Evolutionary conservation across 176 grass and related monocot genomes (phyloP).

Genomic region (Eleusine coracana): DNA sequence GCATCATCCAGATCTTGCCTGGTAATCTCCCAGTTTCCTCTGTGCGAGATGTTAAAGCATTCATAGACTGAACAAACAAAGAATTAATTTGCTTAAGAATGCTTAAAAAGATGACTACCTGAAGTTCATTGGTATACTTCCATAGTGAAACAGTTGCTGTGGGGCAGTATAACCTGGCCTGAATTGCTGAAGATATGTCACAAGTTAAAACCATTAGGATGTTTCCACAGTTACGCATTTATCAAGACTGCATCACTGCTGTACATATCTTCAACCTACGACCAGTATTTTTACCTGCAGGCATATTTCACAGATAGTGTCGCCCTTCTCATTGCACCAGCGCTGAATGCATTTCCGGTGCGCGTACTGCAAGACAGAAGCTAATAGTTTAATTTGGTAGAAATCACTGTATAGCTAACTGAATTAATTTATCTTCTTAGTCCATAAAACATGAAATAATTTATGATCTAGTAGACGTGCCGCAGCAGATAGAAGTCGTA

Average conservation of each 20-base stretch:
- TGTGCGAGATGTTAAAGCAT: constrained; percentile 29
- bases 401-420: neutral
- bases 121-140: constrained; percentile 92
- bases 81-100: constrained; percentile 19
- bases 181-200: constrained; percentile 72
- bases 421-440: neutral
- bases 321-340: constrained; percentile 96
- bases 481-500: neutral
- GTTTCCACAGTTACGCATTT: constrained; percentile 8
- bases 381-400: neutral
- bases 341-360: constrained; percentile 90
- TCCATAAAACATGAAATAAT: constrained; percentile 1
- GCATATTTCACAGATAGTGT: constrained; percentile 92
- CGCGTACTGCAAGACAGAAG: constrained; percentile 64
- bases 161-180: constrained; percentile 83
- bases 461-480: neutral
- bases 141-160: constrained; percentile 82
- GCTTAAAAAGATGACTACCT: constrained; percentile 48
- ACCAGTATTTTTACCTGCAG: constrained; percentile 59
- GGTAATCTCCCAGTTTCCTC: constrained; percentile 82
- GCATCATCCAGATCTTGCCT: constrained; percentile 69
- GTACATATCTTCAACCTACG: neutral
- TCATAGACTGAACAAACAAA: constrained; percentile 7
- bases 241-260: neutral
- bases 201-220: constrained; percentile 29